These are phyloP conservation scores for Hypoxylon intermedium DNA, from an alignment of 495 filamentous ascomycete species.

Conservation along the genomic window DNA sequence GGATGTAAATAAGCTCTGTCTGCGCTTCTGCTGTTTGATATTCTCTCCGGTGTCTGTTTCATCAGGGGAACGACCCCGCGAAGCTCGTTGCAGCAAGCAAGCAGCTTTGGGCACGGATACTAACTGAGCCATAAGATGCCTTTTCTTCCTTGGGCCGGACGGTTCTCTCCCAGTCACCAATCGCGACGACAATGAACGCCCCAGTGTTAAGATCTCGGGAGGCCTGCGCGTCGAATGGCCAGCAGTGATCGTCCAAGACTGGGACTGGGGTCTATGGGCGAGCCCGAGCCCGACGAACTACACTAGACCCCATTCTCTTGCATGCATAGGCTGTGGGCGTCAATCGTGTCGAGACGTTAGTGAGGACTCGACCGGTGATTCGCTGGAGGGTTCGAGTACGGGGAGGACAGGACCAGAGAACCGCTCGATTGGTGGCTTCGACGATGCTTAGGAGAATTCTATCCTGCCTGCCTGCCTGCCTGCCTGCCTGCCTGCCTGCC, in stretches of 20 bases:
- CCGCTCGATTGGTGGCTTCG: conserved; percentile 1
- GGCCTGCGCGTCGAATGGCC: conserved; percentile 10
- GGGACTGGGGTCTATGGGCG: conserved; percentile 7
- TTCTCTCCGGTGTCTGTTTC: conserved; percentile 21
- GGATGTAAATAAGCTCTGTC: conserved; percentile 15
- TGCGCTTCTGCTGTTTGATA: conserved; percentile 29
- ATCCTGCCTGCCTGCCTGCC: too few species aligned
- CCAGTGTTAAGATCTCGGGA: conserved; percentile 19
- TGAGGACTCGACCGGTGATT: conserved; percentile 11
- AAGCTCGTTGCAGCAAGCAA: not conserved
- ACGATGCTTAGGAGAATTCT: conserved; percentile 31
- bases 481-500: too few species aligned
- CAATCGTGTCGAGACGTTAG: not conserved
- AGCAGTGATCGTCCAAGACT: not conserved
- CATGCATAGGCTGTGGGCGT: conserved; percentile 24
- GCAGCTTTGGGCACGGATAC: too few species aligned
- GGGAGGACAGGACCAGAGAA: conserved; percentile 7
- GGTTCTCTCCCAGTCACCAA: not conserved
- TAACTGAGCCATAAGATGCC: too few species aligned
- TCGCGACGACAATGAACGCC: not conserved
- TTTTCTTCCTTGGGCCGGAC: too few species aligned
- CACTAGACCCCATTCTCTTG: conserved; percentile 16
- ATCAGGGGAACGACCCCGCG: conserved; percentile 12
- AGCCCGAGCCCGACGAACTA: conserved; percentile 7
- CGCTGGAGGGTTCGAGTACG: conserved; percentile 10